Percentiles rank a stretch among this genome's conserved stretches.
Evolutionary conservation across 192 early-diverging fungal genomes (phyloP).

Genomic region (Mortierella hygrophila): DNA sequence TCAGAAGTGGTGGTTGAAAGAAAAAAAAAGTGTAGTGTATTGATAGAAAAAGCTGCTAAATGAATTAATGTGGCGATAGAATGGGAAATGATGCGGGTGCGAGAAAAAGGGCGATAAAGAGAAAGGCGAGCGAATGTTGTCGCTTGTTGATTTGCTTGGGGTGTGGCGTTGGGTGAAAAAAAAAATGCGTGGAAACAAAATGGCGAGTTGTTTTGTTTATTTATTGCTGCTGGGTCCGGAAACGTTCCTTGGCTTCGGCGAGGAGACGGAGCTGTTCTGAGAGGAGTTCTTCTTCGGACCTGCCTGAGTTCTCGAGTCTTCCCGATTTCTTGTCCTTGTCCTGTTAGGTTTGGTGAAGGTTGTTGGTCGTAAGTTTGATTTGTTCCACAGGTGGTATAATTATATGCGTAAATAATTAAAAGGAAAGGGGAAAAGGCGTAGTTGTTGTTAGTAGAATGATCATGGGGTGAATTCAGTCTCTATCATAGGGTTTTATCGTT

Average conservation of each 20-base stretch:
- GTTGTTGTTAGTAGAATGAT: neutral
- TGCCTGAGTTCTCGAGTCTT: constrained; percentile 82
- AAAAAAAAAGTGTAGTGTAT: neutral
- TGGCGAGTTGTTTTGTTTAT: neutral
- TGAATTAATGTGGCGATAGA: no score
- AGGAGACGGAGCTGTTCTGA: constrained; percentile 90
- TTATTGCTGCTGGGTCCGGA: constrained; percentile 66
- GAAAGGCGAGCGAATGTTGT: no score
- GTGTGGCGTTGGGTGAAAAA: no score
- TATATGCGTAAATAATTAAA: neutral
- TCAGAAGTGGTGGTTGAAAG: neutral
- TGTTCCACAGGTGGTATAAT: neutral
- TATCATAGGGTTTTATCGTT: no score
- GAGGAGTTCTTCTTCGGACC: constrained; percentile 88
- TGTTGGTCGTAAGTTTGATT: neutral
- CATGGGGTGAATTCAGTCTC: neutral
- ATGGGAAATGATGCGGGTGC: no score
- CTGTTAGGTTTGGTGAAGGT: constrained; percentile 46
- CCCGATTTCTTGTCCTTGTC: constrained; percentile 87
- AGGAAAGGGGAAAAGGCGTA: neutral
- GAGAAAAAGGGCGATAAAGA: no score
- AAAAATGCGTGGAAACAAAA: no score
- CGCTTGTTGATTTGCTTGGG: no score
- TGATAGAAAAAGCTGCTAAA: neutral
- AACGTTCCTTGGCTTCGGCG: constrained; percentile 85